A percentile compares a stretch with the other conserved stretches of the same genome.
Evolutionary conservation across 495 filamentous ascomycete species (phyloP).

Genomic region (Penicillium lagena): DNA sequence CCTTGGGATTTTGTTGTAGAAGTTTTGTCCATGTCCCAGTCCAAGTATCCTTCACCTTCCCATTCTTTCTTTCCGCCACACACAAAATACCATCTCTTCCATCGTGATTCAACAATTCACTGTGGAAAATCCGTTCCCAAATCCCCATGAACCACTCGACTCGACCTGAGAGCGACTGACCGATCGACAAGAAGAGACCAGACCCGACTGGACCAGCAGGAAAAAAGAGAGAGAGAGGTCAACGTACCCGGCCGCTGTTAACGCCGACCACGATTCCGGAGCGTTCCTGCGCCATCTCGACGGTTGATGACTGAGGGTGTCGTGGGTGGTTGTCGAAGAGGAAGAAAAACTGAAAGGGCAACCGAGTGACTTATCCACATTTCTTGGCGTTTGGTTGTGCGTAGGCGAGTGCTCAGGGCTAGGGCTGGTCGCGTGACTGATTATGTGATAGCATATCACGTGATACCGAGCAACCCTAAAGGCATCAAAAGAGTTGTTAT

Average conservation of each 20-base stretch:
- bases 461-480: no score
- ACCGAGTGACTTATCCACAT: no score
- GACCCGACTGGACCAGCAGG: constrained; percentile 1
- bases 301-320: constrained; percentile 37
- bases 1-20: no score
- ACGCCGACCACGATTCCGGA: constrained; percentile 74
- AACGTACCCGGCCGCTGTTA: constrained; percentile 85
- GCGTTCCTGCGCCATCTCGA: constrained; percentile 58
- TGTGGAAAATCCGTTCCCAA: neutral
- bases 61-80: constrained; percentile 1
- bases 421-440: constrained; percentile 18
- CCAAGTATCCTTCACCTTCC: neutral
- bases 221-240: constrained; percentile 8
- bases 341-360: constrained; percentile 11
- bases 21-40: neutral
- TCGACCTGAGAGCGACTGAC: constrained; percentile 6
- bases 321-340: constrained; percentile 41
- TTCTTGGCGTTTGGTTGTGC: constrained; percentile 3
- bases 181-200: constrained; percentile 12
- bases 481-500: no score
- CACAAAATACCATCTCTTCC: constrained; percentile 6
- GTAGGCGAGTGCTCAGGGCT: constrained; percentile 26
- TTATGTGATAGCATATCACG: no score
- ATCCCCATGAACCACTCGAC: constrained; percentile 5
- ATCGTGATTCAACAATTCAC: neutral